Conservation (phyloP, 257 asterid genomes). For the Scutellaria baicalensis region DNA sequence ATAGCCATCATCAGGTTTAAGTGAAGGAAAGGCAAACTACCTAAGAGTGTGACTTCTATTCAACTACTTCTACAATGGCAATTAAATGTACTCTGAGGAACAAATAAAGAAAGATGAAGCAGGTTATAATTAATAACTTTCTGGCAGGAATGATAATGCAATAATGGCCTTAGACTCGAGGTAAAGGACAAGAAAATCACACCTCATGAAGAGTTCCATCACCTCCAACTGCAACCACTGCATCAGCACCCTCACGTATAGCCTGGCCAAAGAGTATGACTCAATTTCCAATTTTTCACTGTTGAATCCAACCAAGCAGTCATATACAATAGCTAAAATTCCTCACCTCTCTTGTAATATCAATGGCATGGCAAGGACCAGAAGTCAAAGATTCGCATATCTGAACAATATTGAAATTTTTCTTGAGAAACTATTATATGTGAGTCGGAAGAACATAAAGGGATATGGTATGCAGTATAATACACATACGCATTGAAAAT, state of each 20-base stretch:
- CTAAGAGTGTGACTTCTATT: background rate
- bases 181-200: background rate
- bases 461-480: conserved; percentile 1
- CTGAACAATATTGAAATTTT: conserved; percentile 33
- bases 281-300: background rate
- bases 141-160: background rate
- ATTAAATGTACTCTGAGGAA: background rate
- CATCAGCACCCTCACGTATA: conserved; percentile 89
- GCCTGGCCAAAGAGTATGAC: conserved; percentile 47
- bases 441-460: background rate
- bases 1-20: background rate
- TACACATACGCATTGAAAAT: background rate
- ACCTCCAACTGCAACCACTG: conserved; percentile 93
- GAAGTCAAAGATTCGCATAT: conserved; percentile 81
- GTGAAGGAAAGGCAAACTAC: background rate
- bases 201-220: conserved; percentile 99
- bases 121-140: background rate
- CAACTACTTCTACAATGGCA: background rate
- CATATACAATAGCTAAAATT: conserved; percentile 8
- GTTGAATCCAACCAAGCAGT: background rate
- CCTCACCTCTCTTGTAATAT: conserved; percentile 82
- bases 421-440: background rate
- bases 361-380: conserved; percentile 84
- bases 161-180: background rate
- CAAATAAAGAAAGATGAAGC: background rate